Evolutionary conservation across 2,329 filamentous ascomycete genomes (phyloP).

Genomic region (Aspergillus sp.): DNA sequence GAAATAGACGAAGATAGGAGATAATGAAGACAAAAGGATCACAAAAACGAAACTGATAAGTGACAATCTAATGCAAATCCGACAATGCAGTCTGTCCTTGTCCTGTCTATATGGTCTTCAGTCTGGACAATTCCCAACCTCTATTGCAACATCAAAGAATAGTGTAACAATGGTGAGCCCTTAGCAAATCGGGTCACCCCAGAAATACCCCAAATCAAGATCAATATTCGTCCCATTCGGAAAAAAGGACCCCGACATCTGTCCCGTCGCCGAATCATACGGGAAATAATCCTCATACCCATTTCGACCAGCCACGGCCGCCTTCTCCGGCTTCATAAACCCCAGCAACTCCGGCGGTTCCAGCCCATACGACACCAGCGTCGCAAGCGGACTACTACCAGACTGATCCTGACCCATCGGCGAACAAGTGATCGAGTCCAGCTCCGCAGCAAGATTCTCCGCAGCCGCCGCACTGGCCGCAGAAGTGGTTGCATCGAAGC

Average conservation of each 20-base stretch:
- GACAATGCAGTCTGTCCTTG: neutral
- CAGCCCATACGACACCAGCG: slow-evolving; percentile 13
- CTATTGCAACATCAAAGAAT: neutral
- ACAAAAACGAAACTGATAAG: neutral
- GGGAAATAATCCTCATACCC: slow-evolving; percentile 26
- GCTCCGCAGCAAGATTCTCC: slow-evolving; percentile 11
- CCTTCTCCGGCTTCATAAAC: slow-evolving; percentile 24
- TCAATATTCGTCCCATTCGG: slow-evolving; percentile 23
- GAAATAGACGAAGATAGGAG: neutral
- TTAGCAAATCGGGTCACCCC: slow-evolving; percentile 24
- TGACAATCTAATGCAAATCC: neutral
- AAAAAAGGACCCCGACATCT: slow-evolving; percentile 34
- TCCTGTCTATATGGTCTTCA: neutral
- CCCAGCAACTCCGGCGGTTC: slow-evolving; percentile 21
- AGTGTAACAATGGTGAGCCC: neutral
- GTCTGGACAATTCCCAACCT: neutral
- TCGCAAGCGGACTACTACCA: slow-evolving; percentile 13
- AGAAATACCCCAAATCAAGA: slow-evolving; percentile 26
- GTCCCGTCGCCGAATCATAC: slow-evolving; percentile 29
- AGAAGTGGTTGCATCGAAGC: slow-evolving; percentile 13
- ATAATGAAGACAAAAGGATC: neutral
- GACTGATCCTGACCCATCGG: slow-evolving; percentile 22
- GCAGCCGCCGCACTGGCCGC: slow-evolving; percentile 7
- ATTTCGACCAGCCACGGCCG: slow-evolving; percentile 11
- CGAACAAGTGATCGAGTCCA: slow-evolving; percentile 18